Conservation (phyloP, 2,329 filamentous ascomycete genomes). For the Ascochyta clinopodiicola region DNA sequence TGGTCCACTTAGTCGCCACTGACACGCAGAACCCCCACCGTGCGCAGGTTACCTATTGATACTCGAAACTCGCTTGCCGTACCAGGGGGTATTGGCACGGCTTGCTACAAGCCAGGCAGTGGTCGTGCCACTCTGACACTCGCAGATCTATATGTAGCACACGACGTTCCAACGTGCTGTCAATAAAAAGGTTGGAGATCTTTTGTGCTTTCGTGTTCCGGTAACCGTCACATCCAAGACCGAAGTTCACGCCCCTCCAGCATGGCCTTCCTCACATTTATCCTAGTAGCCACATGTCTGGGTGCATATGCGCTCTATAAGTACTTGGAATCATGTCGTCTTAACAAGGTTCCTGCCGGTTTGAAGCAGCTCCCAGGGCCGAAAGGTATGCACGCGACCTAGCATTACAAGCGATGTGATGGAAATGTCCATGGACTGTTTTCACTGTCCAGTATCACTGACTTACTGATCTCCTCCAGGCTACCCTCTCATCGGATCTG, state of each 20-base stretch:
- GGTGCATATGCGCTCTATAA: constrained; percentile 40
- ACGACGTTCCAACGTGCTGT: constrained; percentile 14
- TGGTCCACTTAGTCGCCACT: constrained; percentile 23
- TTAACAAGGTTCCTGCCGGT: constrained; percentile 39
- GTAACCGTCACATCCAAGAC: constrained; percentile 12
- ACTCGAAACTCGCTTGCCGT: constrained; percentile 28
- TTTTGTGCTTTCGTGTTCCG: constrained; percentile 9
- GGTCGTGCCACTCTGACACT: constrained; percentile 23
- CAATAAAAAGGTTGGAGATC: constrained; percentile 19
- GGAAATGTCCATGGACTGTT: not conserved
- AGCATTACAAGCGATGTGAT: not conserved
- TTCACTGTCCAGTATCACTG: not conserved
- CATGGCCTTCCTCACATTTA: constrained; percentile 43
- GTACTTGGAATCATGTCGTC: constrained; percentile 32
- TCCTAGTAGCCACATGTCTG: constrained; percentile 32
- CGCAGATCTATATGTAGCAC: constrained; percentile 40
- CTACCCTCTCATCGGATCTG: constrained; percentile 52
- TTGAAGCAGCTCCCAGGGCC: constrained; percentile 50
- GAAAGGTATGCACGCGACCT: constrained; percentile 42
- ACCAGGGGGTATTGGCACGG: constrained; percentile 19
- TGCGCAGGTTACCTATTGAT: constrained; percentile 26
- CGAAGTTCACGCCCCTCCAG: constrained; percentile 17
- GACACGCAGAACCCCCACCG: constrained; percentile 29
- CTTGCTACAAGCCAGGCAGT: constrained; percentile 24
- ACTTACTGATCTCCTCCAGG: constrained; percentile 39